These are phyloP conservation scores for Arthroderma sp. DNA, from an alignment of 2,329 filamentous ascomycete species.

Conservation along the genomic window DNA sequence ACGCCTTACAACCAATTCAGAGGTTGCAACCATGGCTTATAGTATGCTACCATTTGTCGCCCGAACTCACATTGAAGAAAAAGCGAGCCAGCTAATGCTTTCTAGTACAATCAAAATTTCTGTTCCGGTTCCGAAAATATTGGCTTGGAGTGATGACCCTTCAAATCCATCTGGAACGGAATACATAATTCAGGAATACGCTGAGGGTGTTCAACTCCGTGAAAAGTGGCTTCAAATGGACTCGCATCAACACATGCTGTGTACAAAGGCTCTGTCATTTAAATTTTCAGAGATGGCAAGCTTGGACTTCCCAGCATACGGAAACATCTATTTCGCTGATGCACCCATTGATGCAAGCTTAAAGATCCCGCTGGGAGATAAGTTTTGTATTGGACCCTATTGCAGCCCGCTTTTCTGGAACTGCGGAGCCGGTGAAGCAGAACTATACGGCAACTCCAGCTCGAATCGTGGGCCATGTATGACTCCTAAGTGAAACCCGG, in stretches of 20 bases:
- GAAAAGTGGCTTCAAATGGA: constrained; percentile 16
- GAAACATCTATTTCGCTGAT: constrained; percentile 24
- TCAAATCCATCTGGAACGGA: constrained; percentile 21
- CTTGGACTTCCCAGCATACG: constrained; percentile 26
- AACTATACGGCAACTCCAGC: constrained; percentile 6
- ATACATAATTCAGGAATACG: constrained; percentile 24
- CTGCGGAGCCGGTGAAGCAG: constrained; percentile 8
- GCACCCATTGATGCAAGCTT: constrained; percentile 12
- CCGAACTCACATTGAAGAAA: no score
- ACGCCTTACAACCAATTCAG: constrained; percentile 18
- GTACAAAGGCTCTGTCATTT: constrained; percentile 18
- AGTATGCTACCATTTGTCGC: neutral
- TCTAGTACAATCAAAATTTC: constrained; percentile 11
- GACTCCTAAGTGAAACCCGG: neutral
- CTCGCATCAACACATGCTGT: constrained; percentile 21
- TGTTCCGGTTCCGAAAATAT: constrained; percentile 10
- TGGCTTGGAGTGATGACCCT: constrained; percentile 8
- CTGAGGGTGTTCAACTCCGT: constrained; percentile 13
- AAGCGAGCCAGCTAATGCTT: neutral
- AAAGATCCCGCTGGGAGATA: constrained; percentile 17
- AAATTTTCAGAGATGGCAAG: constrained; percentile 19
- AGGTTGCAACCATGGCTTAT: constrained; percentile 26
- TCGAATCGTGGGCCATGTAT: constrained; percentile 10
- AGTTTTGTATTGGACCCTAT: constrained; percentile 23
- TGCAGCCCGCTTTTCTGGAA: constrained; percentile 16